Conservation (phyloP, 2,329 filamentous ascomycete genomes). For the Paradendryphiella salina region DNA sequence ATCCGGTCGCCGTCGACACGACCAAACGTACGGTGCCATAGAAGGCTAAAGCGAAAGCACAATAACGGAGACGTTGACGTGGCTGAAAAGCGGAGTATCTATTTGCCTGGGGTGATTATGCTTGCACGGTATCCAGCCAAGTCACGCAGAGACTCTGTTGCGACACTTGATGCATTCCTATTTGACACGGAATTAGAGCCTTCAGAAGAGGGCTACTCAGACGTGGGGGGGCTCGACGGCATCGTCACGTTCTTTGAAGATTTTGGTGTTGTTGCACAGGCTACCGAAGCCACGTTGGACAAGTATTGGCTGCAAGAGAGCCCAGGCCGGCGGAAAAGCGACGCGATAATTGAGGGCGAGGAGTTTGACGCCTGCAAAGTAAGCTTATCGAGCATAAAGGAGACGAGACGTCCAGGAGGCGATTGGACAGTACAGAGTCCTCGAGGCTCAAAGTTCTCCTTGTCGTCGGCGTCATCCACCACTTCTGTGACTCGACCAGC, state of each 20-base stretch:
- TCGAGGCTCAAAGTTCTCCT: conserved; percentile 24
- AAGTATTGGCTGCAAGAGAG: conserved; percentile 37
- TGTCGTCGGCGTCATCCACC: conserved; percentile 29
- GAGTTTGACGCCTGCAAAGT: no score
- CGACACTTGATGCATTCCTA: conserved; percentile 46
- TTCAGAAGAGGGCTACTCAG: conserved; percentile 26
- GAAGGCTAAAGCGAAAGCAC: conserved; percentile 1
- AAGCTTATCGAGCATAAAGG: conserved; percentile 10
- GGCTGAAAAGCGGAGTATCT: conserved; percentile 27
- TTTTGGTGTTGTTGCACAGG: conserved; percentile 42
- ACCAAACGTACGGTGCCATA: conserved; percentile 19
- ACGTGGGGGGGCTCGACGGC: conserved; percentile 41
- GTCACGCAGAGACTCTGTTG: conserved; percentile 48
- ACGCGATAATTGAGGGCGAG: no score
- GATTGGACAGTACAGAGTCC: conserved; percentile 9
- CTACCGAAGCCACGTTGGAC: conserved; percentile 38
- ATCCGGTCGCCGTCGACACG: conserved; percentile 9
- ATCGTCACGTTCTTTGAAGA: conserved; percentile 50
- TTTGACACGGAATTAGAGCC: conserved; percentile 27
- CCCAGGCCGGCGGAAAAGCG: not conserved
- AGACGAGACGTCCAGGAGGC: conserved; percentile 9
- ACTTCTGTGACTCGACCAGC: conserved; percentile 15
- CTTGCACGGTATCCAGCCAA: conserved; percentile 38
- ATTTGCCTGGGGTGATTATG: conserved; percentile 50
- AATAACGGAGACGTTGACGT: conserved; percentile 1